These are phyloP conservation scores for Diutina scorzettiae DNA, from an alignment of 1,139 yeast species.

Conservation along the genomic window DNA sequence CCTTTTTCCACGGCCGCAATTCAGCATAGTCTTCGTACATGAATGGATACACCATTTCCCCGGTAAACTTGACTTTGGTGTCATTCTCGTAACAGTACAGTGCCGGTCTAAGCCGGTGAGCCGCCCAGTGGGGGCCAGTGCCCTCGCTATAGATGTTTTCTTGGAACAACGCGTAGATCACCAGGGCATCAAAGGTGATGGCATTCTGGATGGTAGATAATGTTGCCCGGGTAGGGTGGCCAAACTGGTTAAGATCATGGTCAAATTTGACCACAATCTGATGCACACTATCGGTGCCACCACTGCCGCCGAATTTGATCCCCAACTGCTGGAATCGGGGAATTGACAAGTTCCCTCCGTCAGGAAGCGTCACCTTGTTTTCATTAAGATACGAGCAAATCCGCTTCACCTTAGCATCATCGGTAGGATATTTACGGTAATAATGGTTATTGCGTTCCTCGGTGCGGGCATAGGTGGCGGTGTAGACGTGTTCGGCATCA, in stretches of 20 bases:
- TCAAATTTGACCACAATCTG: conserved; percentile 25
- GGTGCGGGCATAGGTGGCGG: conserved; percentile 34
- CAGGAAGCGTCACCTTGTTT: conserved; percentile 26
- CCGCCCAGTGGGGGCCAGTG: conserved; percentile 33
- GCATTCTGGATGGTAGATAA: conserved; percentile 20
- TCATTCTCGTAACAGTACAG: conserved; percentile 12
- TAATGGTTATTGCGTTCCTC: conserved; percentile 35
- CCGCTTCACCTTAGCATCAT: conserved; percentile 21
- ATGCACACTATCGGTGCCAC: conserved; percentile 39
- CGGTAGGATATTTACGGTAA: conserved; percentile 38
- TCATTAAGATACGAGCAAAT: conserved; percentile 24
- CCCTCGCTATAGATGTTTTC: conserved; percentile 46
- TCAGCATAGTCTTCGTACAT: conserved; percentile 38
- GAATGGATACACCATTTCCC: conserved; percentile 44
- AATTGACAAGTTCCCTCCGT: conserved; percentile 36
- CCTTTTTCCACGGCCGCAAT: conserved; percentile 24
- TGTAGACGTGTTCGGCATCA: conserved; percentile 36
- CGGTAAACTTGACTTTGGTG: conserved; percentile 35
- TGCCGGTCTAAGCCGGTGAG: conserved; percentile 24
- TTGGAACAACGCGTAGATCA: conserved; percentile 42
- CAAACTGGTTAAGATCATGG: conserved; percentile 23
- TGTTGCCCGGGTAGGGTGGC: conserved; percentile 24
- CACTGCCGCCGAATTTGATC: conserved; percentile 34
- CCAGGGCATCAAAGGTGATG: conserved; percentile 39
- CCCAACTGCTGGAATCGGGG: conserved; percentile 46